Conservation (phyloP, 2,329 filamentous ascomycete genomes). For the Coniochaeta hoffmannii region DNA sequence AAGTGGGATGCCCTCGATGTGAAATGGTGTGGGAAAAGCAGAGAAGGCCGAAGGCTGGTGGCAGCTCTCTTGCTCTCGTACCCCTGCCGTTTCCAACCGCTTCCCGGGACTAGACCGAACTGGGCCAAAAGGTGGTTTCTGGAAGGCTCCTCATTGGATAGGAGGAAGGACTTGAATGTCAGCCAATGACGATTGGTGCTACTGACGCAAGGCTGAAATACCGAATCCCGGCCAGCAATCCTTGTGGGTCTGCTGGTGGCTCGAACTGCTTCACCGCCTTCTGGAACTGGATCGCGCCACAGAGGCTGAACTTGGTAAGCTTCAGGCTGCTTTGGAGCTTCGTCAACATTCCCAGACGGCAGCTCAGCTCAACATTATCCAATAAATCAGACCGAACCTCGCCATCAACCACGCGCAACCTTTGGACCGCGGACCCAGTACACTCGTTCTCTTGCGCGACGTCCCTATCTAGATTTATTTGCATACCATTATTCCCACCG, state of each 20-base stretch:
- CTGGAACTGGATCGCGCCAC: background rate
- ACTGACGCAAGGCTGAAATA: background rate
- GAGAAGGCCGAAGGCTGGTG: conserved; percentile 4
- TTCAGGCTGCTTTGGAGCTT: conserved; percentile 23
- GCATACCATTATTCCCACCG: conserved; percentile 4
- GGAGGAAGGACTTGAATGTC: background rate
- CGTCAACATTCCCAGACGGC: conserved; percentile 16
- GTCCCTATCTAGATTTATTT: conserved; percentile 3
- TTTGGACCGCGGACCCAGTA: conserved; percentile 10
- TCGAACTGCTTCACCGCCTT: background rate
- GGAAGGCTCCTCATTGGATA: background rate
- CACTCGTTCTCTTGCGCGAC: conserved; percentile 8
- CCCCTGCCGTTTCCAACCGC: background rate
- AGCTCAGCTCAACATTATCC: background rate
- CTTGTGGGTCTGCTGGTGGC: background rate
- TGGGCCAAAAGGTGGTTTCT: background rate
- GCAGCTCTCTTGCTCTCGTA: background rate
- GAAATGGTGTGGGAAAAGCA: background rate
- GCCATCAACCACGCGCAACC: background rate
- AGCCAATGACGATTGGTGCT: background rate
- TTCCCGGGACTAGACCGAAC: background rate
- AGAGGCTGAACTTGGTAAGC: background rate
- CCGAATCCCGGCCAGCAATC: background rate
- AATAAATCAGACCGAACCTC: background rate
- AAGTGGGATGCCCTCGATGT: background rate